Evolutionary conservation across 345 rosid genomes (phyloP), one percentile per base, ranked within the genome.

Genomic region (Sonneratia alba): DNA sequence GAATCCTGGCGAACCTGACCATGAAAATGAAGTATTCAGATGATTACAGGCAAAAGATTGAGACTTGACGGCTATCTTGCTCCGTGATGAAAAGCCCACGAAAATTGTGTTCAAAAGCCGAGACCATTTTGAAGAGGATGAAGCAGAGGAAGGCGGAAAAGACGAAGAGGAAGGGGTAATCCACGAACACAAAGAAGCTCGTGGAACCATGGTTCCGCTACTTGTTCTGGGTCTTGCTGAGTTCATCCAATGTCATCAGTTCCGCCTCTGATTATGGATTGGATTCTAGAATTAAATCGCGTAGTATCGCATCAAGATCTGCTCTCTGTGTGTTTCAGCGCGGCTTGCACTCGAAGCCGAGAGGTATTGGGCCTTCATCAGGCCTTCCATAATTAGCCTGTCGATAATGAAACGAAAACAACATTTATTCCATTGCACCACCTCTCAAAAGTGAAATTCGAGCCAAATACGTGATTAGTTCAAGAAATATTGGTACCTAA

Each of bases 161-260:
- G 67, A 80, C 66, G 74, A 75, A 12, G 76, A 88, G 74, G 83
- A 88, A 91, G 36, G 87, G 66, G 80, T 87, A 87, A 71, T 93
- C 96, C 36, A 93, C 85, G 73, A 85, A 79, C 49, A 87, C 85
- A 78, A 89, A 93, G 74, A 89, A 81, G n/a, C 80, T 77, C 18
- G 87, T 83, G 2, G 93, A 86, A 24, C 89, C 91, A 76, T 85
- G 95, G 78, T 80, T 86, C 78, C 86, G 73, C 42, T 83, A 85
- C 75, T 74, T 63, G 75, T 34, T 73, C 75, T 56, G 77, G 75
- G 27, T 4, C 73, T 42, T 70, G 65, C 36, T 7, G 64, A 64
- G 73, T 38, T 75, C 70, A 11, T 75, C 73, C 61, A 75, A 32
- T 9, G 53, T 22, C 22, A 70, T 65, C 22, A 64, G 73, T 72